Evolutionary conservation across 2,329 filamentous ascomycete species (phyloP), one percentile per base, ranked within the genome.

Genomic region (Apiospora malaysiana): DNA sequence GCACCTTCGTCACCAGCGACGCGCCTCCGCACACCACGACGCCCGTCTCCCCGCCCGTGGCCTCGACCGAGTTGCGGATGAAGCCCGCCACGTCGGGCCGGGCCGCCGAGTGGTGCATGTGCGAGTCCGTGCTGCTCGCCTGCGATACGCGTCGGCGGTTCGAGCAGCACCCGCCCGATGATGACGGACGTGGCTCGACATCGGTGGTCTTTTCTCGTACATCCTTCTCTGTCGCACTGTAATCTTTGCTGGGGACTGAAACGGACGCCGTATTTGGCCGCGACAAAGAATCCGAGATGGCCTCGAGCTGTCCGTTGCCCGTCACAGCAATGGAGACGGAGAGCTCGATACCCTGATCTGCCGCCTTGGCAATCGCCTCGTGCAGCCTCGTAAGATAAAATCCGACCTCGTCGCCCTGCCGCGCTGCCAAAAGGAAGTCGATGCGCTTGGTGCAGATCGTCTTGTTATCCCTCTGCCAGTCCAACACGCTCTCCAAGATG

Each of bases 11-110:
- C 1, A 89, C 87, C 32, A 91, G 79, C 66, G 85, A 85, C 68
- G 84, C 84, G 1, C 89, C 89, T 18, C 88, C 89, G 72, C 89
- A 91, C 0, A 90, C 89, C 0, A 89, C 85, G 0, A 91, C 85
- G 0, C 85, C 86, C n/a, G 88, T 90, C 80, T 91, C 89, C 37
- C 89, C 89, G 71, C 85, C 87, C 1, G 88, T 87, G 0, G 83
- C 82, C 79, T 90, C 89, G 10, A 91, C 87, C 0, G 88, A 83
- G 7, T 76, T 78, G 9, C 88, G 82, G 66, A 91, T 87, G 70
- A 89, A 84, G 0, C 78, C 77, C 49, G 84, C 83, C 1, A 91
- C 81, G 73, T 89, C 83, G 0, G 88, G 87, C 8, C 89, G 80
- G 4, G 77, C 77, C 7, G 81, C 81, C 51, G 86, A 85, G 74